Conservation (phyloP, 2,329 filamentous ascomycete species). For the Talaromyces sp. region DNA sequence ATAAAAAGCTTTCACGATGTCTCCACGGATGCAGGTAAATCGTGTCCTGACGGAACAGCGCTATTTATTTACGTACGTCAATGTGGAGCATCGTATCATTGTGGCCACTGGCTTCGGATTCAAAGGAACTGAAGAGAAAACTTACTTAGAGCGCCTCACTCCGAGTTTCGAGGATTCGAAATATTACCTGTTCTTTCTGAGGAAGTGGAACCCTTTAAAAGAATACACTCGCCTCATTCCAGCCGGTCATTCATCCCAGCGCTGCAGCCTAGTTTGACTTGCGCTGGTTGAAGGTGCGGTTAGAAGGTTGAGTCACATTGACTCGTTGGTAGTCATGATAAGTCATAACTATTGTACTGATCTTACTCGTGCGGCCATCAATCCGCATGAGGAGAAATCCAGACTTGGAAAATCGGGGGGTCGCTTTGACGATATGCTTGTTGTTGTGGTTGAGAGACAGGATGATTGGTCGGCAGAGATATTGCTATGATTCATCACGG, state of each 20-base stretch:
- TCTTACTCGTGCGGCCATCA: background rate
- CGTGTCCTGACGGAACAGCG: background rate
- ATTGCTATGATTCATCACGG: constrained; percentile 4
- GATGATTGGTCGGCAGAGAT: constrained; percentile 3
- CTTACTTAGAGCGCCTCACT: background rate
- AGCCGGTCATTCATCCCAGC: background rate
- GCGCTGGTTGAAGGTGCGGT: background rate
- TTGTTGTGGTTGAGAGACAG: background rate
- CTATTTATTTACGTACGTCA: constrained; percentile 1
- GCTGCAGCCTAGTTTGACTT: background rate
- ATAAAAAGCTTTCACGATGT: background rate
- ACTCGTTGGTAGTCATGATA: background rate
- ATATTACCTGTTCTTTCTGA: background rate
- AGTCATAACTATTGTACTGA: background rate
- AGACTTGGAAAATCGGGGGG: background rate
- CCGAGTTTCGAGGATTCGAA: background rate
- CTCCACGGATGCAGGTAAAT: background rate
- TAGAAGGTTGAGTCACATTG: background rate
- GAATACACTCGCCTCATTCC: background rate
- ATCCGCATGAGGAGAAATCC: background rate
- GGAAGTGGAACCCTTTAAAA: background rate
- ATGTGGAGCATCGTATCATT: background rate
- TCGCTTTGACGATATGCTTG: background rate
- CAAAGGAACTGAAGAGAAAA: background rate
- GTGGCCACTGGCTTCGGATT: background rate